Conservation (phyloP, 2,329 filamentous ascomycete genomes). For the Ascochyta lentis region DNA sequence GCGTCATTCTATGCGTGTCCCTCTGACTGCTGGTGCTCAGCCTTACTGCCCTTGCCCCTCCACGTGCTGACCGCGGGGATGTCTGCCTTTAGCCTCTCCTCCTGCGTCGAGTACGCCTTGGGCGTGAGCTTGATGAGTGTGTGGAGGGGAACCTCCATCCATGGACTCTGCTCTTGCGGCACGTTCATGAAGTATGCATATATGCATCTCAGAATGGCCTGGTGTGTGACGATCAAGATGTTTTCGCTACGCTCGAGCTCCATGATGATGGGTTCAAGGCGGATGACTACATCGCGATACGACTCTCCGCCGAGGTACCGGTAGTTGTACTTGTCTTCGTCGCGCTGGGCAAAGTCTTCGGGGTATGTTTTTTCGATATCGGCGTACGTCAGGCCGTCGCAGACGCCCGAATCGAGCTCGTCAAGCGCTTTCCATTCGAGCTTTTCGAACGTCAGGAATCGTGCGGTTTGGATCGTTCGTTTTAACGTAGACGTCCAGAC, state of each 20-base stretch:
- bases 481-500: slow-evolving; percentile 79
- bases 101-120: slow-evolving; percentile 89
- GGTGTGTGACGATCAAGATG: slow-evolving; percentile 96
- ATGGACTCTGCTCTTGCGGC: slow-evolving; percentile 88
- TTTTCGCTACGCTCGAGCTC: slow-evolving; percentile 95
- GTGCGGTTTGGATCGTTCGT: slow-evolving; percentile 90
- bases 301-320: slow-evolving; percentile 96
- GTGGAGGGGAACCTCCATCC: slow-evolving; percentile 98
- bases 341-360: slow-evolving; percentile 92
- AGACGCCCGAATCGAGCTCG: slow-evolving; percentile 94
- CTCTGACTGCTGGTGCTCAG: slow-evolving; percentile 73
- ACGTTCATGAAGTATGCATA: slow-evolving; percentile 99
- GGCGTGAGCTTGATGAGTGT: slow-evolving; percentile 96
- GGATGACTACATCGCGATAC: slow-evolving; percentile 95
- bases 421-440: slow-evolving; percentile 98
- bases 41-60: slow-evolving; percentile 90
- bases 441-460: slow-evolving; percentile 89
- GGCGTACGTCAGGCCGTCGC: slow-evolving; percentile 94
- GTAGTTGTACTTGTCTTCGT: slow-evolving; percentile 99
- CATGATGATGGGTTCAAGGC: slow-evolving; percentile 99
- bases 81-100: slow-evolving; percentile 85
- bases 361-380: slow-evolving; percentile 92
- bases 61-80: slow-evolving; percentile 97
- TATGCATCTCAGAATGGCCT: slow-evolving; percentile 94
- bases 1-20: slow-evolving; percentile 20